A percentile compares a stretch with the other conserved stretches of the same genome.
Evolutionary conservation across 2,329 filamentous ascomycete species (phyloP).

Genomic region (Cephalotrichum gorgonifer): DNA sequence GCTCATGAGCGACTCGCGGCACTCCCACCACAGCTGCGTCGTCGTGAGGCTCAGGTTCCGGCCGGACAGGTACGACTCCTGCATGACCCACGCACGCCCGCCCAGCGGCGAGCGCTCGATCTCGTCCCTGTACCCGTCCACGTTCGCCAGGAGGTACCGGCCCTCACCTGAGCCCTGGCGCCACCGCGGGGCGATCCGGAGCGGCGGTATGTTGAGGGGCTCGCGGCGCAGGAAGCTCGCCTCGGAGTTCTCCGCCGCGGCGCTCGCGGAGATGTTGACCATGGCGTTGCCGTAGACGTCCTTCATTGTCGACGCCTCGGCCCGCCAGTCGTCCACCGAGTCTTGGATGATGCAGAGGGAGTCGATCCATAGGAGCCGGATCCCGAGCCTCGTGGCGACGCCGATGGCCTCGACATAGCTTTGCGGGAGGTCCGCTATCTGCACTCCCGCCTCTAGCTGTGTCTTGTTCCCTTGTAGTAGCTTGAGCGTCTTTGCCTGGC

Average conservation of each 20-base stretch:
- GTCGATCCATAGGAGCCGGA: constrained; percentile 8
- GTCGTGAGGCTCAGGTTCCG: neutral
- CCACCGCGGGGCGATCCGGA: too few species aligned
- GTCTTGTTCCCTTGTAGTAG: neutral
- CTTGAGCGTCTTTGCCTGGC: neutral
- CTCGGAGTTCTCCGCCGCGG: neutral
- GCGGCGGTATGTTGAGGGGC: neutral
- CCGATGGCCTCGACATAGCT: neutral
- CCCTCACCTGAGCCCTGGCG: neutral
- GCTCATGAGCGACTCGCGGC: too few species aligned
- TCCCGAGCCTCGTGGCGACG: neutral
- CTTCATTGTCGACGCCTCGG: neutral
- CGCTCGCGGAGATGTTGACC: neutral
- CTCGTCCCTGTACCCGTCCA: neutral
- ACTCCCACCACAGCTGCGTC: neutral
- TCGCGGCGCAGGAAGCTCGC: neutral
- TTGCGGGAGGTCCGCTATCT: neutral
- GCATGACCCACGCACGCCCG: neutral
- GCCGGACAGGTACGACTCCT: neutral
- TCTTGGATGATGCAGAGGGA: neutral
- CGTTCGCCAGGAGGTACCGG: neutral
- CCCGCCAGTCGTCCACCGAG: neutral
- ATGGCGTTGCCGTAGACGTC: neutral
- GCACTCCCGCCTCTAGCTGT: neutral
- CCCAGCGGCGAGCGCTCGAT: neutral